Percentiles rank a stretch among this genome's conserved stretches.
These are phyloP conservation scores for Hypoxylon sp. DNA, from an alignment of 2,329 filamentous ascomycete species.

Conservation along the genomic window DNA sequence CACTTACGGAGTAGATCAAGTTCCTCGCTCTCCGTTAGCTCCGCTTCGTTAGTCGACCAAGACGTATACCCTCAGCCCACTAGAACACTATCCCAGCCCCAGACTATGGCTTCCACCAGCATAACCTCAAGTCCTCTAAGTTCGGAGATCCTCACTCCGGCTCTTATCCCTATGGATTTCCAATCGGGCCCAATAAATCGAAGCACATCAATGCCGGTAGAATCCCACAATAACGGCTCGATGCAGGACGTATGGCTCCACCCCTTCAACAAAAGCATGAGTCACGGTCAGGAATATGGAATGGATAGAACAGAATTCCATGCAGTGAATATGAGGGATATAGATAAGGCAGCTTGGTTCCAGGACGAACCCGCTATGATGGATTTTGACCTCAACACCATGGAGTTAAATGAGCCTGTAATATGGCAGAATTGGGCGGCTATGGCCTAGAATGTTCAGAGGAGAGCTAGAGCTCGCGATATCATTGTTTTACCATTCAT, in stretches of 20 bases:
- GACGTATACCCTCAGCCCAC: background rate
- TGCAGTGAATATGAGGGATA: slow-evolving; percentile 10
- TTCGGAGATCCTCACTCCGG: slow-evolving; percentile 2
- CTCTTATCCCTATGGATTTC: slow-evolving; percentile 8
- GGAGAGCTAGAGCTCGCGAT: background rate
- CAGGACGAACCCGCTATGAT: slow-evolving; percentile 9
- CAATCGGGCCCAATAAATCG: background rate
- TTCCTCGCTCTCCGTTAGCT: slow-evolving; percentile 16
- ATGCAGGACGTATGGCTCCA: slow-evolving; percentile 9
- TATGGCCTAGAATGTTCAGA: background rate
- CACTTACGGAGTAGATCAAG: slow-evolving; percentile 12
- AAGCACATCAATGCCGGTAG: background rate
- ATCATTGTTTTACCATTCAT: slow-evolving; percentile 3
- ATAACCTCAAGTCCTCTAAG: slow-evolving; percentile 9
- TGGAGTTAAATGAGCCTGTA: slow-evolving; percentile 18
- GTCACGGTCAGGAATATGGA: background rate
- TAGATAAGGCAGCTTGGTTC: slow-evolving; percentile 13
- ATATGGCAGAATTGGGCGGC: slow-evolving; percentile 20
- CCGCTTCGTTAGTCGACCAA: slow-evolving; percentile 6
- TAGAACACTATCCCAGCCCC: slow-evolving; percentile 10
- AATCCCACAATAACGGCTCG: background rate
- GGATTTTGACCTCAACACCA: slow-evolving; percentile 20
- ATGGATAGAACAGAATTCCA: background rate
- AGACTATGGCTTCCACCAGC: slow-evolving; percentile 8
- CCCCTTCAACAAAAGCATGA: background rate